phyloP scores from a whole-genome alignment of 805 yeast genomes.

The Candida berthetii region DNA sequence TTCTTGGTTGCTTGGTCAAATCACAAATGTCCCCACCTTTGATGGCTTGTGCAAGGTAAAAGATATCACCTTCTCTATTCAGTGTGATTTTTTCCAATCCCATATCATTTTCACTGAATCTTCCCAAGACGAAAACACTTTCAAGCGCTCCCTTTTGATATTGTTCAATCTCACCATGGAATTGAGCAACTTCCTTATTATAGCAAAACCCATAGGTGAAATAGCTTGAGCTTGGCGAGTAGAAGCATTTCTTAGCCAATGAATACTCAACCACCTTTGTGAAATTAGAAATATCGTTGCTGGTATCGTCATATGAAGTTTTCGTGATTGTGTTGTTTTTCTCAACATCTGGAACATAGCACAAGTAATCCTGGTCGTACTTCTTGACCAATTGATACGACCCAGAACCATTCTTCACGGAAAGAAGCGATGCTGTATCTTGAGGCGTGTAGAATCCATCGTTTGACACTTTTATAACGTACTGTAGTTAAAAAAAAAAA shows the following conservation, averaged over 20 bases:
- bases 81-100: neutral
- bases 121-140: slow-evolving; percentile 5
- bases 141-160: neutral
- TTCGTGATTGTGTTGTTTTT: neutral
- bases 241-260: neutral
- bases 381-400: slow-evolving; percentile 2
- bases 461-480: slow-evolving; percentile 6
- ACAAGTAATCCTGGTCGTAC: slow-evolving; percentile 4
- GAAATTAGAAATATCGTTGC: neutral
- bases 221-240: slow-evolving; percentile 2
- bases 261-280: neutral
- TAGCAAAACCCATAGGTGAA: slow-evolving; percentile 11
- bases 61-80: slow-evolving; percentile 6
- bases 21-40: slow-evolving; percentile 18
- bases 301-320: neutral
- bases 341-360: slow-evolving; percentile 6
- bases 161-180: slow-evolving; percentile 3
- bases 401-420: neutral
- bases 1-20: slow-evolving; percentile 16
- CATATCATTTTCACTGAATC: neutral
- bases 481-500: slow-evolving; percentile 3
- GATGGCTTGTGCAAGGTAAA: slow-evolving; percentile 5
- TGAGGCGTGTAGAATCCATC: slow-evolving; percentile 1
- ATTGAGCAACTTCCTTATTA: slow-evolving; percentile 9
- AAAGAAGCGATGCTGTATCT: neutral